Evolutionary conservation across 805 yeast species (phyloP).

Genomic region (Candida morakotiae): DNA sequence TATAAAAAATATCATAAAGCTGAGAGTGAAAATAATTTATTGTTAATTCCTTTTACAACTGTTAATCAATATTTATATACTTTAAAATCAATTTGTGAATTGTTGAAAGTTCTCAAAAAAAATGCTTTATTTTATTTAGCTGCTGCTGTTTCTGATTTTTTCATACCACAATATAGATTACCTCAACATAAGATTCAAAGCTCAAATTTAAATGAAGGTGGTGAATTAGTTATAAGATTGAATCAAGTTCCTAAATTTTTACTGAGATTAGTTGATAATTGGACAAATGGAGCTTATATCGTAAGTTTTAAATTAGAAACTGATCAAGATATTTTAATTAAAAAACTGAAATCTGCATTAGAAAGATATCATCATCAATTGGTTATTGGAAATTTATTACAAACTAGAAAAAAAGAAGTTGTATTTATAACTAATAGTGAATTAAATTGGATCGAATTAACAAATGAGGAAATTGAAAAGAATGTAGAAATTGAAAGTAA

Average conservation of each 20-base stretch:
- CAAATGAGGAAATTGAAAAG: slow-evolving; percentile 33
- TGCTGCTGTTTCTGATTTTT: slow-evolving; percentile 97
- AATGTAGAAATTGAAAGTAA: slow-evolving; percentile 68
- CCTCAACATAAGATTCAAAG: slow-evolving; percentile 96
- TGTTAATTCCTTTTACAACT: slow-evolving; percentile 85
- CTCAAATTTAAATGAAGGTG: slow-evolving; percentile 47
- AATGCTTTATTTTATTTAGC: slow-evolving; percentile 81
- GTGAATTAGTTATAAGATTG: slow-evolving; percentile 75
- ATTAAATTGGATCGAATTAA: slow-evolving; percentile 49
- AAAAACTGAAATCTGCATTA: slow-evolving; percentile 76
- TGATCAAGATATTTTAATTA: slow-evolving; percentile 62
- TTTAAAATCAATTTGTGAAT: slow-evolving; percentile 59
- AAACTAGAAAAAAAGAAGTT: slow-evolving; percentile 83
- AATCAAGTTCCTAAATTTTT: slow-evolving; percentile 97
- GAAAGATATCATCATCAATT: slow-evolving; percentile 86
- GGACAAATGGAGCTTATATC: slow-evolving; percentile 96
- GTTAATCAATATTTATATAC: slow-evolving; percentile 93
- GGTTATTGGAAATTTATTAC: slow-evolving; percentile 90
- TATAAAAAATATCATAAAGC: slow-evolving; percentile 54
- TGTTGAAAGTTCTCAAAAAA: slow-evolving; percentile 50
- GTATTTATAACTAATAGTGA: slow-evolving; percentile 66
- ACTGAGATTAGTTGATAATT: slow-evolving; percentile 78
- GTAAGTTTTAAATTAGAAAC: slow-evolving; percentile 94
- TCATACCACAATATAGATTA: slow-evolving; percentile 76
- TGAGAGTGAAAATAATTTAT: slow-evolving; percentile 46